Percentiles rank a stretch among this genome's conserved stretches.
phyloP scores from a whole-genome alignment of 2,329 filamentous ascomycete species.

The Fusarium odoratissimum region DNA sequence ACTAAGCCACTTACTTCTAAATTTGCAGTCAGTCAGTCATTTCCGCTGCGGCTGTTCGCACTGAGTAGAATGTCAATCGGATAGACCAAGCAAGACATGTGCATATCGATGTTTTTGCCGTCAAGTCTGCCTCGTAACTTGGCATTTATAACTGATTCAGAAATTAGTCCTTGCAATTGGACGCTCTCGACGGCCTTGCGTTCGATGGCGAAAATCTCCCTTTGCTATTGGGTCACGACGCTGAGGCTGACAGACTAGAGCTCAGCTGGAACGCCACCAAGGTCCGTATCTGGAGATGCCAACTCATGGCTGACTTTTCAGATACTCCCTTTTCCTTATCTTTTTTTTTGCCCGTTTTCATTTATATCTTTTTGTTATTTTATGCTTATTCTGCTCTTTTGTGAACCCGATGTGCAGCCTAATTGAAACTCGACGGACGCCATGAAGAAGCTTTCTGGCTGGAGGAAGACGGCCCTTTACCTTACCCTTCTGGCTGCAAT shows the following conservation, averaged over 20 bases:
- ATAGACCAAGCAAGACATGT: background rate
- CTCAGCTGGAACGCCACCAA: background rate
- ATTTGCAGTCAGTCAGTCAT: no score
- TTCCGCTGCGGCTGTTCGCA: rapidly evolving
- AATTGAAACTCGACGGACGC: background rate
- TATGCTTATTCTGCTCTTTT: background rate
- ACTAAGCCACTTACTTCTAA: no score
- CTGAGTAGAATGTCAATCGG: rapidly evolving
- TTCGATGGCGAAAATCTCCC: background rate
- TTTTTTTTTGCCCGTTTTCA: background rate
- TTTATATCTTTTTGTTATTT: background rate
- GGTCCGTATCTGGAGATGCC: background rate
- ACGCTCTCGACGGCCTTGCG: rapidly evolving
- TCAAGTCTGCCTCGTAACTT: background rate
- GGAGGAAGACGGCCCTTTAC: background rate
- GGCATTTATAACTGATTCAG: background rate
- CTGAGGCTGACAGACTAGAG: background rate
- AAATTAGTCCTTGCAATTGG: rapidly evolving
- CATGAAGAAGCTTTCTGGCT: background rate
- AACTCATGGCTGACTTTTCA: background rate
- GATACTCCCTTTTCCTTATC: background rate
- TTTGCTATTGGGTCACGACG: background rate
- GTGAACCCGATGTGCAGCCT: rapidly evolving
- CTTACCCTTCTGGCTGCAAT: background rate
- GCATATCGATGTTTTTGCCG: rapidly evolving